Conservation (phyloP, 495 filamentous ascomycete genomes). For the Durotheca rogersii region DNA sequence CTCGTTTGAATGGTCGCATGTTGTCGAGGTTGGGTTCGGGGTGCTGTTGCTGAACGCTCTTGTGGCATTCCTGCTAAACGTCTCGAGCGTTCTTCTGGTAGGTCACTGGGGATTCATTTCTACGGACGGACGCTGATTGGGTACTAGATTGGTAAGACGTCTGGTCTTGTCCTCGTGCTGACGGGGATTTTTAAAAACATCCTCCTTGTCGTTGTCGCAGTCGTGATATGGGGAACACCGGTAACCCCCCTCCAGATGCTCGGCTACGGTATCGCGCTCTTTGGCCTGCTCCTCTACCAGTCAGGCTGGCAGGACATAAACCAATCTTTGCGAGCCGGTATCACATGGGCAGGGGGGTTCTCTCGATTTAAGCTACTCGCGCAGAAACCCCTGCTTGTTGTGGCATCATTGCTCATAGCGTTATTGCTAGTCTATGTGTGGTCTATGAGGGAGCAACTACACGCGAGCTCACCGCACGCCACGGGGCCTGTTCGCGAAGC, state of each 20-base stretch:
- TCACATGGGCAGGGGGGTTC: conserved; percentile 63
- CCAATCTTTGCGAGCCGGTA: conserved; percentile 54
- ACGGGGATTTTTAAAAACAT: conserved; percentile 78
- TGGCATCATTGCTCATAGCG: conserved; percentile 3
- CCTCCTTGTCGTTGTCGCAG: conserved; percentile 63
- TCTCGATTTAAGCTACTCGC: not conserved
- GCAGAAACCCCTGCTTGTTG: conserved; percentile 4
- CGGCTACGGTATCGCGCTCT: conserved; percentile 66
- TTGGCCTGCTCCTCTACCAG: conserved; percentile 67
- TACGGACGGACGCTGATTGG: conserved; percentile 1
- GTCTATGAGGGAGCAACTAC: not conserved
- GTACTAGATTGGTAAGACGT: conserved; percentile 72
- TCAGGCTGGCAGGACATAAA: conserved; percentile 67
- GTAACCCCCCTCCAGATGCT: conserved; percentile 60
- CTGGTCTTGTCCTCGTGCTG: conserved; percentile 72
- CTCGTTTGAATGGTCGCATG: conserved; percentile 53
- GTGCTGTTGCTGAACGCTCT: conserved; percentile 64
- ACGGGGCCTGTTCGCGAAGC: not conserved
- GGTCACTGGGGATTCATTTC: conserved; percentile 2
- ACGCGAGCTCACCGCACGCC: not conserved
- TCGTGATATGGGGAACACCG: conserved; percentile 65
- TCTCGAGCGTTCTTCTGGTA: conserved; percentile 75
- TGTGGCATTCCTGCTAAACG: conserved; percentile 77
- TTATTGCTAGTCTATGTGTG: not conserved
- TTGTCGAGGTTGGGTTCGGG: conserved; percentile 57